A percentile compares a stretch with the other conserved stretches of the same genome.
phyloP scores from a whole-genome alignment of 352 stramenopile genomes.

The Phytopythium sindhum region DNA sequence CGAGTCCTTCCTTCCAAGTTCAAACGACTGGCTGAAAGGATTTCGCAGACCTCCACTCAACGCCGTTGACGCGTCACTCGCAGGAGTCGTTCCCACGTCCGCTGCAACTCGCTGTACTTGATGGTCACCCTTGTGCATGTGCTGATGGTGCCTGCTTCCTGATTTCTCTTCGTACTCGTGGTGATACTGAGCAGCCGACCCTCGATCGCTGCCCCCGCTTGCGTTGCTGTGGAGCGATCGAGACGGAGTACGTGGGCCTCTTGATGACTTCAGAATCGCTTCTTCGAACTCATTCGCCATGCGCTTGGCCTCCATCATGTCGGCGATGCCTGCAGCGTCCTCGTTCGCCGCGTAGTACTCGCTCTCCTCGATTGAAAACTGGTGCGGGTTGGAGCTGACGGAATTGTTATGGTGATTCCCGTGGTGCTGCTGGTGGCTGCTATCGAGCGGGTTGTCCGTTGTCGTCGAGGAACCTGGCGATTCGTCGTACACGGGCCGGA shows the following conservation, averaged over 20 bases:
- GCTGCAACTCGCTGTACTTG: not conserved
- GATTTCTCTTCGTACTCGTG: not conserved
- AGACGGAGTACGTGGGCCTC: not conserved
- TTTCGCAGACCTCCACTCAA: not conserved
- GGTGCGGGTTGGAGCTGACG: conserved; percentile 7
- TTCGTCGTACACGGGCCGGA: conserved; percentile 44
- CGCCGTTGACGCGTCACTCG: conserved; percentile 1
- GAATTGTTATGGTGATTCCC: not conserved
- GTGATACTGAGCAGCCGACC: not conserved
- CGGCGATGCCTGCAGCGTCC: conserved; percentile 36
- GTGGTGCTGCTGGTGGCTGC: not conserved
- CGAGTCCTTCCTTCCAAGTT: conserved; percentile 5
- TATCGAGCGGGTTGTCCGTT: conserved; percentile 15
- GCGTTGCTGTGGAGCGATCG: conserved; percentile 7
- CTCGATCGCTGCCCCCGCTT: conserved; percentile 25
- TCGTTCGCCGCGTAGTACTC: conserved; percentile 58
- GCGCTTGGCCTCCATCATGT: conserved; percentile 62
- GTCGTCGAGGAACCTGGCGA: conserved; percentile 5
- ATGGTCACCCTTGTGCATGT: not conserved
- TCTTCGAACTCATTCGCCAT: conserved; percentile 69
- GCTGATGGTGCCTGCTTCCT: not conserved
- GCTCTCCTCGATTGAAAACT: conserved; percentile 50
- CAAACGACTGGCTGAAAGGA: conserved; percentile 9
- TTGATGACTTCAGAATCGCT: conserved; percentile 20
- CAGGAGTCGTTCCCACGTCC: not conserved